phyloP scores from a whole-genome alignment of 1,139 yeast species.

The Kodamaea ohmeri region DNA sequence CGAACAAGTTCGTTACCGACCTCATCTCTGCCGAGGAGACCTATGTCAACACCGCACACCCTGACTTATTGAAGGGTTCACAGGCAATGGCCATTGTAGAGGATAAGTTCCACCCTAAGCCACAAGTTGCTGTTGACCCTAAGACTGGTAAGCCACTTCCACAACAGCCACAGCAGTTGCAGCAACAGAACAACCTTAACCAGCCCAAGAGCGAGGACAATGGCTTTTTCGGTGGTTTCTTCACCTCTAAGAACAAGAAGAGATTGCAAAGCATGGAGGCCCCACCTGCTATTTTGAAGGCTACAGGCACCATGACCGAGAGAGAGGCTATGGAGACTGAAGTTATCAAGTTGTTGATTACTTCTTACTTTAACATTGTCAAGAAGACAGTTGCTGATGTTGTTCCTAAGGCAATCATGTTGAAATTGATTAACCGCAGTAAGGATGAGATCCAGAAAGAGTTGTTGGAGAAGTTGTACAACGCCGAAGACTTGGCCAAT shows the following conservation, averaged over 20 bases:
- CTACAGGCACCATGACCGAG: slow-evolving; percentile 92
- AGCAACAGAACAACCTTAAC: slow-evolving; percentile 13
- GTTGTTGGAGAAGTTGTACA: slow-evolving; percentile 81
- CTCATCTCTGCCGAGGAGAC: slow-evolving; percentile 84
- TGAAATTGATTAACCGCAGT: slow-evolving; percentile 80
- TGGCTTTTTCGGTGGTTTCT: slow-evolving; percentile 94
- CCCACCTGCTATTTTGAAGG: slow-evolving; percentile 93
- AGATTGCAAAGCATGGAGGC: slow-evolving; percentile 95
- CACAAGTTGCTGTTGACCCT: slow-evolving; percentile 83
- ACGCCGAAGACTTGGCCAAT: slow-evolving; percentile 68
- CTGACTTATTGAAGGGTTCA: slow-evolving; percentile 90
- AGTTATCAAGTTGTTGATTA: slow-evolving; percentile 86
- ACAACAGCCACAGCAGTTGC: slow-evolving; percentile 36
- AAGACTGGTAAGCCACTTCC: slow-evolving; percentile 82
- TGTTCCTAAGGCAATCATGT: slow-evolving; percentile 93
- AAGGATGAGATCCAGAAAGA: slow-evolving; percentile 89
- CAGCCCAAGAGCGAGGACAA: slow-evolving; percentile 39
- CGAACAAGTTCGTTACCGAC: slow-evolving; percentile 80
- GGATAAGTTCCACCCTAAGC: slow-evolving; percentile 82
- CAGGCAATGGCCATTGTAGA: slow-evolving; percentile 95
- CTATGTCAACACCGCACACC: slow-evolving; percentile 96
- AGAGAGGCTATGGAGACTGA: slow-evolving; percentile 96
- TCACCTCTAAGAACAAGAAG: slow-evolving; percentile 89
- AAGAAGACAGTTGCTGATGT: slow-evolving; percentile 91
- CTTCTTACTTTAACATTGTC: slow-evolving; percentile 87